Evolutionary conservation across 192 early-diverging fungal species (phyloP).

Genomic region (Coemansia sp.): DNA sequence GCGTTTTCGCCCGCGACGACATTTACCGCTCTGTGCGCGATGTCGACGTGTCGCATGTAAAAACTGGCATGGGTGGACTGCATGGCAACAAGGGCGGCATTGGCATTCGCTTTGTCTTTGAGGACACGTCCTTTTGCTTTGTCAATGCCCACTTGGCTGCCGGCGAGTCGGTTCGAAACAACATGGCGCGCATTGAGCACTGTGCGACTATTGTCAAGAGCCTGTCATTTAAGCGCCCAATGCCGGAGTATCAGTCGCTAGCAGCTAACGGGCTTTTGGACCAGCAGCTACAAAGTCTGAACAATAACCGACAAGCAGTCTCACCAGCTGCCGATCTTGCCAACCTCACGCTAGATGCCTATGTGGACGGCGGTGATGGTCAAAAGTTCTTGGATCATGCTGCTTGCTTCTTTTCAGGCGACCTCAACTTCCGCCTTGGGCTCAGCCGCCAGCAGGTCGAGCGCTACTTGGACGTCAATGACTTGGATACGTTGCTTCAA

Average conservation of each 20-base stretch:
- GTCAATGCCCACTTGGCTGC: constrained; percentile 93
- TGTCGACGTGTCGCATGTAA: constrained; percentile 72
- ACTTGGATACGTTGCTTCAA: constrained; percentile 63
- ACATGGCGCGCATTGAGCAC: constrained; percentile 82
- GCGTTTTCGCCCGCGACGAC: constrained; percentile 75
- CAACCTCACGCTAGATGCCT: constrained; percentile 54
- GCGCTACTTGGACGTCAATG: constrained; percentile 57
- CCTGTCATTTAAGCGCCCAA: constrained; percentile 27
- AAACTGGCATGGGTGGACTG: constrained; percentile 88
- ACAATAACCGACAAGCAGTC: background rate
- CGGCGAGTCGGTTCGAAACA: constrained; percentile 69
- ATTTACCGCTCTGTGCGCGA: constrained; percentile 59
- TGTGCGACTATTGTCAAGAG: constrained; percentile 57
- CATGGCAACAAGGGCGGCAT: constrained; percentile 96
- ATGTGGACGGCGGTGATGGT: constrained; percentile 84
- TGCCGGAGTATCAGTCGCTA: constrained; percentile 9
- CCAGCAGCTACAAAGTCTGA: background rate
- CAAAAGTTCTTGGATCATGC: constrained; percentile 79
- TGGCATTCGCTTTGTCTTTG: constrained; percentile 75
- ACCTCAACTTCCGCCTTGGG: constrained; percentile 94
- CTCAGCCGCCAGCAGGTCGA: constrained; percentile 68
- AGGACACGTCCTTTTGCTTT: constrained; percentile 86
- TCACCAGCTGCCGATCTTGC: constrained; percentile 68
- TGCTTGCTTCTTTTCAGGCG: constrained; percentile 80
- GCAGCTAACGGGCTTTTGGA: background rate